These are phyloP conservation scores for Orychophragmus violaceus DNA, from an alignment of 345 rosid genomes.

Conservation along the genomic window DNA sequence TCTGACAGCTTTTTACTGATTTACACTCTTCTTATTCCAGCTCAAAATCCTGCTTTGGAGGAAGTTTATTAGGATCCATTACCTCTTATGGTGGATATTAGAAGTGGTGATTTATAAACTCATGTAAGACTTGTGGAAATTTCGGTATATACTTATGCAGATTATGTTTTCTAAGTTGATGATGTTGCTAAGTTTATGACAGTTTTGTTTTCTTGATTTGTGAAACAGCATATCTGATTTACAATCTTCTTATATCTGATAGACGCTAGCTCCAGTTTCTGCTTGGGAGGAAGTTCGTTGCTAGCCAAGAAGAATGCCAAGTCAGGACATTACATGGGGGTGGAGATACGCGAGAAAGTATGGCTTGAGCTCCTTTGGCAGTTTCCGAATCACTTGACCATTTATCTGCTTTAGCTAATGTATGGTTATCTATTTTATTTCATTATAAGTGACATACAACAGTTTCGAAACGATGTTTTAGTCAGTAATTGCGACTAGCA, in stretches of 20 bases:
- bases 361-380: conserved; percentile 29
- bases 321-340: conserved; percentile 69
- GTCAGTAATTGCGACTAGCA: too few relatives aligned
- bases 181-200: too few relatives aligned
- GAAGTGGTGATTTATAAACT: too few relatives aligned
- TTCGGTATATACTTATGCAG: too few relatives aligned
- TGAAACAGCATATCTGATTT: neutral
- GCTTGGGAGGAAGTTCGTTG: conserved; percentile 77
- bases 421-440: conserved; percentile 4
- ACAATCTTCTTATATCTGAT: neutral
- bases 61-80: too few relatives aligned
- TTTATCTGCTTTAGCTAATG: conserved; percentile 30
- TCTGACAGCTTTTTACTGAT: neutral
- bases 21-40: too few relatives aligned
- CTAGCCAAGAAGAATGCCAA: conserved; percentile 56
- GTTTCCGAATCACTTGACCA: conserved; percentile 24
- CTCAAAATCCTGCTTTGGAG: too few relatives aligned
- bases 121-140: too few relatives aligned
- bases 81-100: too few relatives aligned
- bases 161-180: too few relatives aligned
- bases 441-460: too few relatives aligned
- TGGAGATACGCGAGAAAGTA: conserved; percentile 86
- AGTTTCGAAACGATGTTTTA: too few relatives aligned
- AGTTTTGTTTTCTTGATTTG: neutral
- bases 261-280: conserved; percentile 64